Base-by-base conservation (phyloP, 2,329 filamentous ascomycete species). In the Magnaporthiopsis rhizophila region DNA sequence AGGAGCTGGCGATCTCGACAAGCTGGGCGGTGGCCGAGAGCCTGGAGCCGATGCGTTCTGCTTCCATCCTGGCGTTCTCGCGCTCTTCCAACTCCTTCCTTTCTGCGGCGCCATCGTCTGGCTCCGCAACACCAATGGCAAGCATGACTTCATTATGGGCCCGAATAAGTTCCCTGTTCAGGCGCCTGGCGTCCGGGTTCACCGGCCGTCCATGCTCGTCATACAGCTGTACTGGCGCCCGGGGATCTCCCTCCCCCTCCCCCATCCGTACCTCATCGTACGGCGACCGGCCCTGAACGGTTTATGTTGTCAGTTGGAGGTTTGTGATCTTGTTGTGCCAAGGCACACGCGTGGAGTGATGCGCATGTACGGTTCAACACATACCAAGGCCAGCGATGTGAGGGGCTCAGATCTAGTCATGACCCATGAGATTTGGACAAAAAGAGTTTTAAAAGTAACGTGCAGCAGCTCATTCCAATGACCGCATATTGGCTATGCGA, bases 91-190 rank as follows among this genome's bases (percentile, higher is more conserved):
- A 72, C 57, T 80, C 78, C 62, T 80, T 76, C 6, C 75, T 74
- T 4, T 77, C 75, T 28, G 74, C 71, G 4, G 69, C 69, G 9
- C 74, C 73, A 62, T 79, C 80, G 63, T 86, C 84, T 18, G 83
- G 81, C 68, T 87, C 84, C 11, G 84, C 84, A 5, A 86, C 84
- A 6, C 84, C 84, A 56, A 87, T 86, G 12, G 86, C 83, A 24
- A 81, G 78, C 84, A 87, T 87, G 3, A 87, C 84, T 67, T 87
- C 84, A 67, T 87, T 87, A 69, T 87, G 84, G 12, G 84, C 80
- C 62, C 84, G 78, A 32, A 87, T 83, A 38, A 86, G 80, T 65
- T 84, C 81, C 61, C 80, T 79, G 67, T 85, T 86, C 67, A 85
- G 79, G 15, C 76, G 75, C 69, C 81, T 83, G 1, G 83, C 85